phyloP scores from a whole-genome alignment of 306 rosid species.

The Rubus parviflorus region DNA sequence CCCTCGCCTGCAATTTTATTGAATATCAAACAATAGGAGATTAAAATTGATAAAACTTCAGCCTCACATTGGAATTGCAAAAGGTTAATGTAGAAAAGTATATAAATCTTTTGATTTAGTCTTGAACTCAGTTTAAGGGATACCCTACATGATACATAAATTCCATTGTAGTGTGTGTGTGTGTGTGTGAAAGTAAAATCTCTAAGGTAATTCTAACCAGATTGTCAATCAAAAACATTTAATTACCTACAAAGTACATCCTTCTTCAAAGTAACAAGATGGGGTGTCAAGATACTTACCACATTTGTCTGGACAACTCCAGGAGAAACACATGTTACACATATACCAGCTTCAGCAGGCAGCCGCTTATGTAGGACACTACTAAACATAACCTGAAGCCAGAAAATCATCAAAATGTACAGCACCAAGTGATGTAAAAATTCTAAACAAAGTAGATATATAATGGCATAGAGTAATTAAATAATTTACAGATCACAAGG shows the following conservation, averaged over 20 bases:
- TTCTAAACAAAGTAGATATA: neutral
- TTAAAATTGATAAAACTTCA: neutral
- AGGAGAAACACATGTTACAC: constrained; percentile 85
- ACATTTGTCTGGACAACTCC: constrained; percentile 97
- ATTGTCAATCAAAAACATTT: neutral
- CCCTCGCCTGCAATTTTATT: constrained; percentile 71
- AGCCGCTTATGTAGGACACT: constrained; percentile 79
- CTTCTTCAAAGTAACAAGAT: neutral
- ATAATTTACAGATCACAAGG: neutral
- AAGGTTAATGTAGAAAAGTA: neutral
- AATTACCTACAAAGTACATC: neutral
- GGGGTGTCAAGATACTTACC: constrained; percentile 51
- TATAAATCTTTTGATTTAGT: neutral
- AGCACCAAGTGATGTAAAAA: neutral
- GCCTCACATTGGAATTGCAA: neutral
- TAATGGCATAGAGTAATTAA: neutral
- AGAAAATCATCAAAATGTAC: neutral
- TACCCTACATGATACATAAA: neutral
- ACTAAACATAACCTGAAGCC: constrained; percentile 86
- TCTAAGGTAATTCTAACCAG: neutral
- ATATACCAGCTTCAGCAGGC: constrained; percentile 73
- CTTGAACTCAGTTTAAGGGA: neutral
- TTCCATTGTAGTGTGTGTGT: neutral
- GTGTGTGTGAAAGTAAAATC: neutral
- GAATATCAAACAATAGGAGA: constrained; percentile 15